Base-by-base conservation (phyloP, 2,329 filamentous ascomycete genomes). In the Colletotrichum sp. region DNA sequence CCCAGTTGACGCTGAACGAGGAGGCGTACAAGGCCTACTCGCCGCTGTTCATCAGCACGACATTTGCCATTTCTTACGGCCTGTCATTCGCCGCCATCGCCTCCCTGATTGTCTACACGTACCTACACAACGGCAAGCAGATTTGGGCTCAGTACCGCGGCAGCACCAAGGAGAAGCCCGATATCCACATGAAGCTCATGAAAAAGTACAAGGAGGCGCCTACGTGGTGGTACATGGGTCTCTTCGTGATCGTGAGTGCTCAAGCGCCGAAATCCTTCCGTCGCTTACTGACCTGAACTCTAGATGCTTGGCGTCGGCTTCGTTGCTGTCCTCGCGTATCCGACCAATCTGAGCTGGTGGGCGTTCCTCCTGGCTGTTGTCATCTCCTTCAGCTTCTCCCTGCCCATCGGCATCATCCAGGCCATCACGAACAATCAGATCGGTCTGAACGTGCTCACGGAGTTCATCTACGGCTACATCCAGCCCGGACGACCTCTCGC, bases 391-490 rank as follows among this genome's bases (percentile, higher is more conserved):
- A 83, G 88, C 10, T 95, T 94, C 81, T 87, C 92, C 10, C 83
- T 95, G 15, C 93, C 93, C 0, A 92, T 93, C 62, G 92, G 92
- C 55, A 94, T 95, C 74, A 91, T 95, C 39, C 89, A 94, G 79
- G 94, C 93, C 48, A 88, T 93, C 6, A 94, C 93, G 6, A 92
- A 94, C 80, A 93, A 93, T 82, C 86, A 94, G 85, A 92, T 95
- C 48, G 93, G 93, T 3, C 86, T 95, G 43, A 95, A 95, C 77
- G 93, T 96, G 30, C 85, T 95, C 77, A 94, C 93, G 1, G 93
- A 95, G 84, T 94, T 95, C 77, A 86, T 96, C 6, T 91, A 92
- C 74, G 94, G 94, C 2, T 95, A 95, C 80, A 94, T 95, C 79
- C 93, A 94, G 77, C 93, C 93, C 0, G 94, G 94, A 4, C 86